Evolutionary conservation across 2,329 filamentous ascomycete genomes (phyloP), one percentile per base, ranked within the genome.

Genomic region (Amesomyces nigricolor): DNA sequence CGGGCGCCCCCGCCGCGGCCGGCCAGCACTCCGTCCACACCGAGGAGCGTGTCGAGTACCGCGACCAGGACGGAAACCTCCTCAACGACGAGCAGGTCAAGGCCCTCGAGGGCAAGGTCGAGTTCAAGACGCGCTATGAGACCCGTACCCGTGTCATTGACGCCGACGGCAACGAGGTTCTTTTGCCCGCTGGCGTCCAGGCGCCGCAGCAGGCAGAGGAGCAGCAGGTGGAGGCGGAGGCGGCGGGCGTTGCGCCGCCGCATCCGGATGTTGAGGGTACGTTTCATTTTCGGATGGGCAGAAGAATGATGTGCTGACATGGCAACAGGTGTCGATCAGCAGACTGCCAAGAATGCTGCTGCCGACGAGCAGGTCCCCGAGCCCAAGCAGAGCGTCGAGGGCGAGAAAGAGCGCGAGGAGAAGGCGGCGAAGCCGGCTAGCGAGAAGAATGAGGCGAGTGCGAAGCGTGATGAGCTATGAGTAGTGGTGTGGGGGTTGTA

Each of bases 71-170:
- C 64, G 94, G 94, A 62, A 96, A 96, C 67, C 71, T 97, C 32
- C 81, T 99, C 32, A 77, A 92, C 66, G 83, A 87, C 53, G 88
- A 91, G 66, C 83, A 96, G 69, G 91, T 99, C 57, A 83, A 87
- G 66, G 82, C 81, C 17, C 82, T 99, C 32, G 82, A 92, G 70
- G 94, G 92, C 66, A 95, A 96, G 72, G 91, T 97, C 57, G 89
- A 90, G 66, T 96, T 99, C 75, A 86, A 95, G 75, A 97, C 94
- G 11, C 87, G 87, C 63, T 96, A 96, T 69, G 92, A 97, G 77
- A 96, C 92, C n/a, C 82, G 88, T 61, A 96, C 91, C 8, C 86
- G 89, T 56, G 73, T 97, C 54, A 78, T 96, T 40, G 90, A 96
- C 70, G 82, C 81, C 51, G 71, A 83, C 43, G 94, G 91, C 57